Percentiles rank a stretch among this genome's conserved stretches.
These are phyloP conservation scores for Boletus albobrunnescens DNA, from an alignment of 1,284 basidiomycete genomes.

Conservation along the genomic window DNA sequence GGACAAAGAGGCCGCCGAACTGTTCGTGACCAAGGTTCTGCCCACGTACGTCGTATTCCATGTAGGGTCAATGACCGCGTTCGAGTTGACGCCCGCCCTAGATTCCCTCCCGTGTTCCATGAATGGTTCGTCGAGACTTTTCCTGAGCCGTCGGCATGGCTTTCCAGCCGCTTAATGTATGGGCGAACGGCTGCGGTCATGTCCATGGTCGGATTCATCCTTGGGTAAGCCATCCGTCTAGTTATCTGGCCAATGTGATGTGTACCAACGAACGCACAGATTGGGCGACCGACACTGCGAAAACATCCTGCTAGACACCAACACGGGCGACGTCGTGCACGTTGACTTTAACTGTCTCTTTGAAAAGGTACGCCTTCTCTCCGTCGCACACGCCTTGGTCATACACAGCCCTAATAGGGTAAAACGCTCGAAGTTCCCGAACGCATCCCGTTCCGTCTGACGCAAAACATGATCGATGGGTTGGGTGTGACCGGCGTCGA, in stretches of 20 bases:
- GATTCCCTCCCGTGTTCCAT: conserved; percentile 85
- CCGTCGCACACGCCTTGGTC: not conserved
- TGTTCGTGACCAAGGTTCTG: conserved; percentile 65
- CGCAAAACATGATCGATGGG: conserved; percentile 91
- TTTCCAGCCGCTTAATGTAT: conserved; percentile 83
- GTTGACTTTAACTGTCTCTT: conserved; percentile 99
- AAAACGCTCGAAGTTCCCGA: conserved; percentile 89
- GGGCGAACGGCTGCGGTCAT: conserved; percentile 93
- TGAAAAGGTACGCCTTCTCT: conserved; percentile 64
- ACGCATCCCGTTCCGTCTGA: conserved; percentile 92
- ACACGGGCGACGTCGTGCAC: conserved; percentile 90
- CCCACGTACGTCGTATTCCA: conserved; percentile 42
- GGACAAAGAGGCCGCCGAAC: conserved; percentile 51
- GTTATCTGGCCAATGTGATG: not conserved
- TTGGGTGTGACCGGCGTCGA: conserved; percentile 93
- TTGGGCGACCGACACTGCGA: conserved; percentile 98
- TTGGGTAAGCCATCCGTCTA: conserved; percentile 58
- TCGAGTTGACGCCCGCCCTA: conserved; percentile 27
- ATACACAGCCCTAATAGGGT: conserved; percentile 46
- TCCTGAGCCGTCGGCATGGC: conserved; percentile 94
- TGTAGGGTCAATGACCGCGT: conserved; percentile 19
- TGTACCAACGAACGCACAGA: conserved; percentile 39
- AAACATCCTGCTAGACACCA: conserved; percentile 91
- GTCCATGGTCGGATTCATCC: conserved; percentile 98
- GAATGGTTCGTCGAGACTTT: conserved; percentile 98